phyloP scores from a whole-genome alignment of 2,329 filamentous ascomycete species.

The Diaporthe caulivora region DNA sequence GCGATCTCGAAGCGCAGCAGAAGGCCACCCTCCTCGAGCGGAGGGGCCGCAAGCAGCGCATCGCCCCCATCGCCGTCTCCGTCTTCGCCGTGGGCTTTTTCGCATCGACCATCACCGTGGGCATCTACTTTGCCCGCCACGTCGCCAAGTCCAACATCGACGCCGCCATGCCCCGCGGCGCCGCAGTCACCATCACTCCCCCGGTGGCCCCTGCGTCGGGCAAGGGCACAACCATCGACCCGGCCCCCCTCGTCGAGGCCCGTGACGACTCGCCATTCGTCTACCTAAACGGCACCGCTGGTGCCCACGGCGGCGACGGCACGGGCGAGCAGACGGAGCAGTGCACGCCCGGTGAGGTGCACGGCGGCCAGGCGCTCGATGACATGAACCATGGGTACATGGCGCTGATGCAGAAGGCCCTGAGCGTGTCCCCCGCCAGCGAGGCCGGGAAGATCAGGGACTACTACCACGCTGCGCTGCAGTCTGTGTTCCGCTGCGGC shows the following conservation, averaged over 20 bases:
- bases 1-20: too few relatives aligned
- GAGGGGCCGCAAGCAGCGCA: not conserved
- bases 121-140: not conserved
- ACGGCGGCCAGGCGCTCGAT: not conserved
- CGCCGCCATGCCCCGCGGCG: too few relatives aligned
- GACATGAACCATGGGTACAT: not conserved
- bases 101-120: not conserved
- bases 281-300: not conserved
- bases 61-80: not conserved
- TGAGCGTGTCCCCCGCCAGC: not conserved
- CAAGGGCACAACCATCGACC: too few relatives aligned
- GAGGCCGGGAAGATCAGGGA: not conserved
- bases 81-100: not conserved
- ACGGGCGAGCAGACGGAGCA: too few relatives aligned
- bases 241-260: too few relatives aligned
- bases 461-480: not conserved
- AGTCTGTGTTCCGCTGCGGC: not conserved
- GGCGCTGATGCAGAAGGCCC: constrained; percentile 12
- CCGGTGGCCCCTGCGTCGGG: too few relatives aligned
- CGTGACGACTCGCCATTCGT: too few relatives aligned
- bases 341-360: not conserved
- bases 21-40: too few relatives aligned
- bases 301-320: too few relatives aligned
- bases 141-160: too few relatives aligned
- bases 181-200: too few relatives aligned